phyloP scores from a whole-genome alignment of 441 rosid species.

The Arabidopsis hybrid region DNA sequence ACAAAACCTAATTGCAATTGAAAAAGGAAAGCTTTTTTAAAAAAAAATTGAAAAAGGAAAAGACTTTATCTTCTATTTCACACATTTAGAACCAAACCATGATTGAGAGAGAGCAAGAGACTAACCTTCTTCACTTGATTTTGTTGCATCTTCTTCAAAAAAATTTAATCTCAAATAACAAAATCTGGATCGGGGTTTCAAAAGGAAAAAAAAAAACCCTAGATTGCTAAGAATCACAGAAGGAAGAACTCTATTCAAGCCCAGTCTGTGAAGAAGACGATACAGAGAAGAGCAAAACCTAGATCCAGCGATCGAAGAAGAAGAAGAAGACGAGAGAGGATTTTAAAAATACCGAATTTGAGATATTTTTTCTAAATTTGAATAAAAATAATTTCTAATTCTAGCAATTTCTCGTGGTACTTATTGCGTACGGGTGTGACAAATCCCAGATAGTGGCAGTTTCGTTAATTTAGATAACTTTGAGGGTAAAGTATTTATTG shows the following conservation, averaged over 20 bases:
- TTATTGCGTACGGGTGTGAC: constrained; percentile 41
- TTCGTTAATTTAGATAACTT: not conserved
- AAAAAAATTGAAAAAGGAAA: not conserved
- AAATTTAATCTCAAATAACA: no score
- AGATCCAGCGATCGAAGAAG: constrained; percentile 36
- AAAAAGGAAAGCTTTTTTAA: constrained; percentile 6
- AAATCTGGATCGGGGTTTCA: constrained; percentile 17
- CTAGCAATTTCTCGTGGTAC: constrained; percentile 39
- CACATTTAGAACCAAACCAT: not conserved
- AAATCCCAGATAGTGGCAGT: constrained; percentile 34
- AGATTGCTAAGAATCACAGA: constrained; percentile 15
- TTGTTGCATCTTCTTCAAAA: constrained; percentile 58
- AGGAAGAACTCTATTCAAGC: not conserved
- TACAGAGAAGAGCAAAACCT: not conserved
- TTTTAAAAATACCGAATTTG: constrained; percentile 3
- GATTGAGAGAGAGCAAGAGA: not conserved
- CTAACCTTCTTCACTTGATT: constrained; percentile 73
- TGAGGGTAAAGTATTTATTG: not conserved
- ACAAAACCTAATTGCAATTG: not conserved
- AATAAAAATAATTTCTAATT: constrained; percentile 2
- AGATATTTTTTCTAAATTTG: constrained; percentile 17
- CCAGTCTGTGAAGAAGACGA: not conserved
- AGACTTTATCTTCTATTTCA: not conserved
- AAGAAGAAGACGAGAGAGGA: constrained; percentile 13
- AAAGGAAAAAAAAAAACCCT: constrained; percentile 18